Percentiles rank a stretch among this genome's conserved stretches.
phyloP scores from a whole-genome alignment of 257 asterid species.

The Penstemon newberryi region DNA sequence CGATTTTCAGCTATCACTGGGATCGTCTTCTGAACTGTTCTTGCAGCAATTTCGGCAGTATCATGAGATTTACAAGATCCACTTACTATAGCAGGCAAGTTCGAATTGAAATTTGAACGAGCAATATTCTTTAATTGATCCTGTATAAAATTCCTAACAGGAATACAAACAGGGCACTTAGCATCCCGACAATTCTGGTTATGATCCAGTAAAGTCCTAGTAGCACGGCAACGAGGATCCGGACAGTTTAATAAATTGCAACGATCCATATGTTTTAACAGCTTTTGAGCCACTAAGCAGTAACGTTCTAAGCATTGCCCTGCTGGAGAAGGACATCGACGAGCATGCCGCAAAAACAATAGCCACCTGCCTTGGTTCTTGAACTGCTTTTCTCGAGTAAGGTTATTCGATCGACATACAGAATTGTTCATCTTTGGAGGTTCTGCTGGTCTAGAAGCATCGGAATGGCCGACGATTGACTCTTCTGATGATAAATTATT shows the following conservation, averaged over 20 bases:
- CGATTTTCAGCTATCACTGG: conserved; percentile 50
- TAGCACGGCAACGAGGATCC: conserved; percentile 66
- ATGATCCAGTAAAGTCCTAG: conserved; percentile 60
- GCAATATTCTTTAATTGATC: conserved; percentile 50
- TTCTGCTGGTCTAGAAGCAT: conserved; percentile 49
- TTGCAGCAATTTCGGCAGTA: conserved; percentile 50
- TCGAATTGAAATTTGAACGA: conserved; percentile 49
- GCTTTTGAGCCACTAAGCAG: conserved; percentile 64
- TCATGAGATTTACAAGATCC: conserved; percentile 52
- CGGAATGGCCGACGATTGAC: conserved; percentile 56
- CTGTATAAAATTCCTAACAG: conserved; percentile 67
- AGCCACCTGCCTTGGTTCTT: conserved; percentile 82
- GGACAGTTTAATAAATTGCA: conserved; percentile 66
- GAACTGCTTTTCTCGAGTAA: conserved; percentile 64
- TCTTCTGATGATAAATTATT: conserved; percentile 74
- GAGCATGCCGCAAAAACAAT: conserved; percentile 85
- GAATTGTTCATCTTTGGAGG: conserved; percentile 43
- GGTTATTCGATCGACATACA: conserved; percentile 42
- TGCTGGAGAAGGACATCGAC: conserved; percentile 75
- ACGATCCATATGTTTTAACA: conserved; percentile 68
- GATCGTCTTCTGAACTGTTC: conserved; percentile 43
- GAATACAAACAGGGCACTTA: conserved; percentile 89
- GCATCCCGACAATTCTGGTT: conserved; percentile 60
- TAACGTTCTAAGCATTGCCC: conserved; percentile 79
- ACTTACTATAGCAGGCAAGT: conserved; percentile 42